Base-by-base conservation (phyloP, 1,284 basidiomycete genomes). In the Salmacisia buchloeana region DNA sequence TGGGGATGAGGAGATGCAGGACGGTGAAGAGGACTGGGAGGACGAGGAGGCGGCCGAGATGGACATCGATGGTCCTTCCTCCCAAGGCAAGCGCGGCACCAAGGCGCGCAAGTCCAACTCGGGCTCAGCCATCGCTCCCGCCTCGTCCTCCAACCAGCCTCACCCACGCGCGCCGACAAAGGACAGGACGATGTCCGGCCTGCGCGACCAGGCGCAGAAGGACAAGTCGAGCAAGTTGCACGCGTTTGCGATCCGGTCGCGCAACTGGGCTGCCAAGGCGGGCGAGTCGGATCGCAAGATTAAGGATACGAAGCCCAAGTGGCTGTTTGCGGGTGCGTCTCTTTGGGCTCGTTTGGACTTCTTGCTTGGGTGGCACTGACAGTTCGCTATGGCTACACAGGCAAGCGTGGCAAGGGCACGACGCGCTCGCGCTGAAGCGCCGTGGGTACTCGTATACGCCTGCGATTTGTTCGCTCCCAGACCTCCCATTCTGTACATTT, bases 71-170 rank as follows among this genome's bases (percentile, higher is more conserved):
- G 76, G 76, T 29, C 70, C 60, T 27, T 27, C 60, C 27, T 60
- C 60, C 31, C 70, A 69, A 43, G 18, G 41, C 10, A n/a, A n/a
- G n/a, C 49, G 49, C 27, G 18, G 21, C 5, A 5, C 27, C 41
- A 76, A 77, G 70, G 71, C 76, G 64, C 67, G 74, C 63, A 90
- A 89, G 83, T 83, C 83, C 63, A 85, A 87, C 76, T 82, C 86
- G 29, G 88, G 88, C 6, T 65, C 68, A 33, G 83, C 81, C 18
- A 83, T 84, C 45, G 80, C 85, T 29, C 81, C 82, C 18, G n/a
- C 39, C 35, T 36, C 60, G 7, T 15, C n/a, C 23, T 58, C 64
- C 25, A 57, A 34, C 15, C 49, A 23, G 21, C 0, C 34, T 31
- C 49, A 62, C 41, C 38, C 65, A 61, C 56, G 62, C 25, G 62